Evolutionary conservation across 1,284 basidiomycete genomes (phyloP), one percentile per base, ranked within the genome.

Genomic region (Cutaneotrichosporon sp.): DNA sequence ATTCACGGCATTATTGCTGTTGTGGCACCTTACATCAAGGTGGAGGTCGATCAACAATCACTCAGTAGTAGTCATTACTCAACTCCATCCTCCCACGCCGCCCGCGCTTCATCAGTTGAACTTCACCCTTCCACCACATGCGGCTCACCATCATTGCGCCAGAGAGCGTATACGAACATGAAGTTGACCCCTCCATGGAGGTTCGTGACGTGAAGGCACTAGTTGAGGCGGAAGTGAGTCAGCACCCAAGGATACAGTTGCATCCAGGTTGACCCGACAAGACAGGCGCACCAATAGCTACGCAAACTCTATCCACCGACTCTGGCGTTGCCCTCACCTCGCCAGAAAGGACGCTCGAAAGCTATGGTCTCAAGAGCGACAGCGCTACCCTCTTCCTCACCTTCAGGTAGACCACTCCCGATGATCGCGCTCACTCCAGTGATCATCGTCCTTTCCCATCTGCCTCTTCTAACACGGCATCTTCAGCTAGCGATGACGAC

Each of bases 161-260:
- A n/a, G 90, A 90, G 4, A 79, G 84, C 57, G 79, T 82, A 0
- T 91, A 84, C 69, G 75, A 79, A 52, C 71, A 93, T 51, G 91
- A 94, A 67, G 89, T 94, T 61, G 88, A 90, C 74, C 80, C 87
- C 0, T 81, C 81, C 42, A 90, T 96, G 87, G 83, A 87, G 67
- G 79, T 96, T 24, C 87, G 88, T 77, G 87, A 91, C 68, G 83
- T 94, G 33, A 86, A 86, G 80, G 90, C 88, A 8, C 78, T 96
- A 49, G 79, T 94, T 22, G 90, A 93, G 71, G 91, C 85, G 0
- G 91, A 96, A 81, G 90, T 90, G 66, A 68, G 81, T 45, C 29
- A 14, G 22, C n/a, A n/a, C n/a, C n/a, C n/a, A n/a, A 26, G 3
- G 39, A 14, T 17, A 41, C 9, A 8, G 27, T 9, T 6, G 9